Conservation (phyloP, 169 alveolate genomes). For the Eimeria sp. region DNA sequence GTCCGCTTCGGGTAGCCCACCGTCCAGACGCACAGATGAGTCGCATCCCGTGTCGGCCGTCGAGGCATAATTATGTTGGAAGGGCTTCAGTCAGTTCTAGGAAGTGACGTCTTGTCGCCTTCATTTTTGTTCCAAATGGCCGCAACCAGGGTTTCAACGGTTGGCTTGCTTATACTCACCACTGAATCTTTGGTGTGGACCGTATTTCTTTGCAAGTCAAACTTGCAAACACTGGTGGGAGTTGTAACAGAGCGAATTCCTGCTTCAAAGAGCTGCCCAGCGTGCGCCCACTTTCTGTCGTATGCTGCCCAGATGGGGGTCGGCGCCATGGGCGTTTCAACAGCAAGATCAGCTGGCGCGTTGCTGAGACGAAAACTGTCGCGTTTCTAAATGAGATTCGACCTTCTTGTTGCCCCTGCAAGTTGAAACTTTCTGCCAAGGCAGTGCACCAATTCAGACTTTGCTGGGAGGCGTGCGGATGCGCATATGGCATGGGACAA, state of each 20-base stretch:
- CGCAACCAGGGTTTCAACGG: constrained; percentile 35
- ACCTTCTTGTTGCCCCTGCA: background rate
- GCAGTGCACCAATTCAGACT: background rate
- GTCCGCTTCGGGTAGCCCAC: constrained; percentile 28
- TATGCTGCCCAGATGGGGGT: constrained; percentile 23
- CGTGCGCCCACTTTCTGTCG: background rate
- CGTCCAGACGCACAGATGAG: background rate
- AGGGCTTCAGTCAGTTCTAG: background rate
- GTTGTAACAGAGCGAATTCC: background rate
- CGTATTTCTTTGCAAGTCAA: background rate
- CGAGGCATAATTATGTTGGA: constrained; percentile 6
- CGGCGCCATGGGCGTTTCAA: background rate
- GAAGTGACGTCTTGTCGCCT: constrained; percentile 17
- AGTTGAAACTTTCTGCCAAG: background rate
- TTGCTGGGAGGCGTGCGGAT: background rate
- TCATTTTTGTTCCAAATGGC: background rate
- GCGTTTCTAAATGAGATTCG: background rate
- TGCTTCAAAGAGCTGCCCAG: background rate
- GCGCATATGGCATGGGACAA: background rate
- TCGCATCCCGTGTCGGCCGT: constrained; percentile 18
- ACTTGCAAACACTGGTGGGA: constrained; percentile 1
- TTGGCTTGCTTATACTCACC: background rate
- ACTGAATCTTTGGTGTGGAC: background rate
- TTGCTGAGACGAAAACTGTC: constrained; percentile 1
- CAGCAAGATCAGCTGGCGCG: background rate